Base-by-base conservation (phyloP, 108 stramenopile genomes). In the Skeletonema grethae region DNA sequence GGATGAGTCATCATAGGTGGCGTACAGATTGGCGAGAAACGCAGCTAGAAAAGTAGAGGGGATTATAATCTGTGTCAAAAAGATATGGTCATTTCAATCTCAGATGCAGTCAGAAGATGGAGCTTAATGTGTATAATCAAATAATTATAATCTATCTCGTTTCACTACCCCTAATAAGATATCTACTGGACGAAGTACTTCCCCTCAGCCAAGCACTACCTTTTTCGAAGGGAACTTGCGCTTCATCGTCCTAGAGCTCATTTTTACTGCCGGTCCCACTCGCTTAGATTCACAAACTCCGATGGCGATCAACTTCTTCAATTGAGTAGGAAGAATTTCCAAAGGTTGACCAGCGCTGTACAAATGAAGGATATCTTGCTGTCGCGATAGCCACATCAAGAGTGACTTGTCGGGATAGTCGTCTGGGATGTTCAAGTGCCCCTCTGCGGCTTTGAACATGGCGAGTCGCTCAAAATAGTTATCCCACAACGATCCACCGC, bases 371-470 rank as follows among this genome's bases (percentile, higher is more conserved):
- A 61, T 53, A 11, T 79, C 70, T 57, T 72, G 78, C 38, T 79
- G 78, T 16, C 46, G 65, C 31, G 61, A 34, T 15, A 79, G 41
- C 78, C 78, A 79, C 35, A 62, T 71, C 39, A 61, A 22, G 28
- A 79, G 78, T 43, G 71, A 13, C 38, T 59, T 57, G 62, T 79
- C 78, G 24, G 71, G 71, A 61, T 79, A 79, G 41, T 68, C 53
- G 4, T 38, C 30, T 22, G 78, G 78, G 30, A 79, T 70, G 29
- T 67, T 63, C 36, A 61, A 57, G 59, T 79, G 78, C 28, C 78
- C 78, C 28, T 56, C 50, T 8, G 58, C 63, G 56, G 78, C 78
- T 79, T 57, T 36, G 18, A 10, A 12, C 43, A 63, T 58, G 35
- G 55, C 53, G 53, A 79, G 59, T 7, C 78, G 48, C 48, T 79